These are phyloP conservation scores for Actinomucor elegans DNA, from an alignment of 371 early-diverging fungal species.

Conservation along the genomic window DNA sequence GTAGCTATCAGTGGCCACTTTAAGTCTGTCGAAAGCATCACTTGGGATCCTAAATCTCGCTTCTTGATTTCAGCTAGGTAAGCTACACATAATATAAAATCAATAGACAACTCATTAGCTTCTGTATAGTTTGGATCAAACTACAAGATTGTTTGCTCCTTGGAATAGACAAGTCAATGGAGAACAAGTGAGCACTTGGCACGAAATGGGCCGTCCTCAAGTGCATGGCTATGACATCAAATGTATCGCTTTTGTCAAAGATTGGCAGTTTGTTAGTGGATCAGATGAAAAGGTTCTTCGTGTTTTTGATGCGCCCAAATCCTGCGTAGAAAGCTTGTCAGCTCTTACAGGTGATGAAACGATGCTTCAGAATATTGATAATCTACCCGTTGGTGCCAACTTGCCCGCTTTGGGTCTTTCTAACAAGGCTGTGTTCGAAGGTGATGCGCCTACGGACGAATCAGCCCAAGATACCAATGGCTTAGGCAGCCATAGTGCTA, in stretches of 20 bases:
- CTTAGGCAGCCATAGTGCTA: constrained; percentile 12
- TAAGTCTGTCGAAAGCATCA: constrained; percentile 69
- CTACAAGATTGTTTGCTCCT: constrained; percentile 80
- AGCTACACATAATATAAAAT: constrained; percentile 51
- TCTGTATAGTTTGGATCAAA: constrained; percentile 93
- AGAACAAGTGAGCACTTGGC: constrained; percentile 65
- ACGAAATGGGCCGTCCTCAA: constrained; percentile 94
- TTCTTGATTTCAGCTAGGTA: constrained; percentile 74
- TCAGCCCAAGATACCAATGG: constrained; percentile 41
- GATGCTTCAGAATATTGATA: constrained; percentile 43
- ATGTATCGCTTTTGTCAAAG: constrained; percentile 77
- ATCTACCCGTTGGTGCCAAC: constrained; percentile 77
- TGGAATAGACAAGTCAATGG: constrained; percentile 55
- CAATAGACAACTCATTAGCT: not conserved
- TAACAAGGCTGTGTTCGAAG: constrained; percentile 88
- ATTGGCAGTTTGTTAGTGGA: constrained; percentile 81
- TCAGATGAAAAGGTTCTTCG: constrained; percentile 95
- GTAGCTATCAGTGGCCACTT: constrained; percentile 83
- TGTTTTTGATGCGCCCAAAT: constrained; percentile 86
- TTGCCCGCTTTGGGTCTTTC: constrained; percentile 93
- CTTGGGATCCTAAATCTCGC: constrained; percentile 82
- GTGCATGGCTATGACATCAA: constrained; percentile 96
- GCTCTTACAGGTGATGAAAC: constrained; percentile 47
- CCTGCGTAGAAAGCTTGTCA: constrained; percentile 73
- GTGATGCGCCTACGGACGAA: constrained; percentile 49